Percentiles rank a stretch among this genome's conserved stretches.
phyloP scores from a whole-genome alignment of 257 asterid genomes.

The Pogostemon cablin region DNA sequence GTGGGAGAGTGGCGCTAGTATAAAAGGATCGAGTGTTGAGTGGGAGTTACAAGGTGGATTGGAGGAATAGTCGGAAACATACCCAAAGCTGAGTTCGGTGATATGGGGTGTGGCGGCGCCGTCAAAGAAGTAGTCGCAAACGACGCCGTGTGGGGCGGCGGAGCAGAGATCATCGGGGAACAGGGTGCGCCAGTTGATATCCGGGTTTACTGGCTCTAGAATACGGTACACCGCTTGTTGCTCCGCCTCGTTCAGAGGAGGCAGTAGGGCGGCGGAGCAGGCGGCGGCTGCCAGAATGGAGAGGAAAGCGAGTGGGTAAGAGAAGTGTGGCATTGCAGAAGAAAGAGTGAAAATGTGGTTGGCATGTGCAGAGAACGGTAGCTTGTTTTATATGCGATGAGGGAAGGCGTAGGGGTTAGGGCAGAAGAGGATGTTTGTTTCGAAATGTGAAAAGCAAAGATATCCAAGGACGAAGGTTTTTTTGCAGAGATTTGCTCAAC shows the following conservation, averaged over 20 bases:
- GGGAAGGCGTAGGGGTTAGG: slow-evolving; percentile 10
- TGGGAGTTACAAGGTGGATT: slow-evolving; percentile 70
- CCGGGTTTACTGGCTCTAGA: slow-evolving; percentile 68
- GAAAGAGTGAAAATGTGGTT: not conserved
- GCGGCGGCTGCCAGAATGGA: slow-evolving; percentile 19
- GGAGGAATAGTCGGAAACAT: slow-evolving; percentile 76
- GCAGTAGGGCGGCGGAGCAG: slow-evolving; percentile 43
- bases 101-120: slow-evolving; percentile 45
- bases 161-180: slow-evolving; percentile 84
- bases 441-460: slow-evolving; percentile 46
- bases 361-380: slow-evolving; percentile 4
- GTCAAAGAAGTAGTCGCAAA: slow-evolving; percentile 63
- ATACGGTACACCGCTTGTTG: slow-evolving; percentile 71
- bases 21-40: slow-evolving; percentile 51
- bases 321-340: slow-evolving; percentile 35
- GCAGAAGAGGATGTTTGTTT: slow-evolving; percentile 46
- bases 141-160: slow-evolving; percentile 88
- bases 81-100: slow-evolving; percentile 78
- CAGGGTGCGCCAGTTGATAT: slow-evolving; percentile 60
- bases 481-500: slow-evolving; percentile 52
- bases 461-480: slow-evolving; percentile 35
- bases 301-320: slow-evolving; percentile 14
- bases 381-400: slow-evolving; percentile 17
- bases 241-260: slow-evolving; percentile 59
- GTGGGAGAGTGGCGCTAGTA: slow-evolving; percentile 50